Percentiles rank a stretch among this genome's conserved stretches.
phyloP scores from a whole-genome alignment of 2,329 filamentous ascomycete species.

The Penicillium sp. region DNA sequence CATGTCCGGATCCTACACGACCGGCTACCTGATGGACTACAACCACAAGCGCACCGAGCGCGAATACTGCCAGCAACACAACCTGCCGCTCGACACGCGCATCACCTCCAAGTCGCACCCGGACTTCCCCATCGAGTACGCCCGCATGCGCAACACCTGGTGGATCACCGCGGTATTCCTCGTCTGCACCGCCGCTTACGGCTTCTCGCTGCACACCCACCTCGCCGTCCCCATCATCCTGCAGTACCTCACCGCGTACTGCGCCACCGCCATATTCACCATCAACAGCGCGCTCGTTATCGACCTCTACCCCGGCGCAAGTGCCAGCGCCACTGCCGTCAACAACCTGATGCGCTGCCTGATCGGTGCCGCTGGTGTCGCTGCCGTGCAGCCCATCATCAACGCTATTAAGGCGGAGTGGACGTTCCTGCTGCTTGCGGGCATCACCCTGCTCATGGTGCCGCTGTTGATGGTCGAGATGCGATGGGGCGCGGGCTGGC shows the following conservation, averaged over 20 bases:
- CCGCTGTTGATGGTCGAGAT: conserved; percentile 28
- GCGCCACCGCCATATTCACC: conserved; percentile 35
- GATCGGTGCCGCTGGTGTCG: conserved; percentile 37
- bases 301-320: conserved; percentile 36
- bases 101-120: conserved; percentile 31
- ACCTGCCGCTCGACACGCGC: conserved; percentile 28
- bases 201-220: conserved; percentile 24
- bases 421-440: conserved; percentile 29
- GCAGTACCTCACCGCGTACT: conserved; percentile 39
- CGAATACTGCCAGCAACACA: conserved; percentile 33
- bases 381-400: conserved; percentile 34
- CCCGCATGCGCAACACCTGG: conserved; percentile 40
- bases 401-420: conserved; percentile 30
- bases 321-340: conserved; percentile 38
- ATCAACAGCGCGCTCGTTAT: conserved; percentile 39
- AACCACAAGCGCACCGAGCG: conserved; percentile 37
- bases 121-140: conserved; percentile 45
- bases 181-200: conserved; percentile 35
- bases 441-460: conserved; percentile 25
- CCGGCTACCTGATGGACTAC: conserved; percentile 45
- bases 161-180: conserved; percentile 42
- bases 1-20: conserved; percentile 43
- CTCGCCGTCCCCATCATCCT: conserved; percentile 39
- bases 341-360: conserved; percentile 40
- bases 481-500: conserved; percentile 30